A percentile compares a stretch with the other conserved stretches of the same genome.
phyloP scores from a whole-genome alignment of 768 basidiomycete genomes.

The Leccinum truebloodii region DNA sequence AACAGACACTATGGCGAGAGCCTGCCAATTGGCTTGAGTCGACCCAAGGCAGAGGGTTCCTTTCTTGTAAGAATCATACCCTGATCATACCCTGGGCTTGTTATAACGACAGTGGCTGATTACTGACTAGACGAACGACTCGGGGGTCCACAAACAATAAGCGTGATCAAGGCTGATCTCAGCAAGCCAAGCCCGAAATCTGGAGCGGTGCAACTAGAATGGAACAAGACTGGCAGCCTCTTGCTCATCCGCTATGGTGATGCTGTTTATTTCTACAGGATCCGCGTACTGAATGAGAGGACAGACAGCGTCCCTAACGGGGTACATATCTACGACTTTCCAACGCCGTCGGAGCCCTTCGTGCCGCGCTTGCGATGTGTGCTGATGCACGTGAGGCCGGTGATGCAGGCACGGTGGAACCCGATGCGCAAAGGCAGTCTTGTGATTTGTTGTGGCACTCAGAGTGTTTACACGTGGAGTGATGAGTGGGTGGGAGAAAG shows the following conservation, averaged over 20 bases:
- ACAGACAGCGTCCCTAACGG: constrained; percentile 63
- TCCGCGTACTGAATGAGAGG: not conserved
- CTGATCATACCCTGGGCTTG: not conserved
- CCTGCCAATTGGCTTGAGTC: constrained; percentile 82
- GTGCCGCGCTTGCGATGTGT: constrained; percentile 64
- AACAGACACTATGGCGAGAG: constrained; percentile 82
- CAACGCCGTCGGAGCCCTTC: constrained; percentile 56
- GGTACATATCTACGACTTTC: constrained; percentile 74
- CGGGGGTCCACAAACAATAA: constrained; percentile 54
- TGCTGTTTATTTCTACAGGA: constrained; percentile 10
- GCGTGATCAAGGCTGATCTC: constrained; percentile 51
- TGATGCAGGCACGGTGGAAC: constrained; percentile 78
- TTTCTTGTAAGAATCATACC: constrained; percentile 62
- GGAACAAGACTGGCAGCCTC: constrained; percentile 75
- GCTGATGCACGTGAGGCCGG: constrained; percentile 61
- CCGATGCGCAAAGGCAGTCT: constrained; percentile 77
- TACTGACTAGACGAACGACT: constrained; percentile 59
- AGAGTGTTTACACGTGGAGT: constrained; percentile 77
- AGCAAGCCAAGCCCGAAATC: constrained; percentile 65
- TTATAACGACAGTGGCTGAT: constrained; percentile 2
- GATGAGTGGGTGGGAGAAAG: constrained; percentile 73
- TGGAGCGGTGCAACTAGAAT: constrained; percentile 73
- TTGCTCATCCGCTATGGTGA: constrained; percentile 75
- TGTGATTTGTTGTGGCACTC: constrained; percentile 63
- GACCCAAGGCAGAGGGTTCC: constrained; percentile 82